Percentiles rank a stretch among this genome's conserved stretches.
These are phyloP conservation scores for Asterionellopsis glacialis DNA, from an alignment of 108 stramenopile genomes.

Conservation along the genomic window DNA sequence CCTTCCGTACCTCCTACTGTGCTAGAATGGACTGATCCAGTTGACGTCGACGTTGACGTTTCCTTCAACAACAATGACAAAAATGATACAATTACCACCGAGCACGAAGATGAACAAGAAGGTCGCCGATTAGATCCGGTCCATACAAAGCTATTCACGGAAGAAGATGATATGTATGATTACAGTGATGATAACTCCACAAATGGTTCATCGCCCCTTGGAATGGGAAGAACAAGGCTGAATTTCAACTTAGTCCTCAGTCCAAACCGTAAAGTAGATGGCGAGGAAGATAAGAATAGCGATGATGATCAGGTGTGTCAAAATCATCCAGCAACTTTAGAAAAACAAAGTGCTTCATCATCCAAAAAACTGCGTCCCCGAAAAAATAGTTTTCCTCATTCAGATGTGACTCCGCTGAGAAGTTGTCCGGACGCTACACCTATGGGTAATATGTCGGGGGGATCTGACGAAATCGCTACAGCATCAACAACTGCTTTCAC, in stretches of 20 bases:
- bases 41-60: not conserved
- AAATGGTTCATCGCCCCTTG: conserved; percentile 12
- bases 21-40: conserved; percentile 21
- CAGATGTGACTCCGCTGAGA: not conserved
- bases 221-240: conserved; percentile 48
- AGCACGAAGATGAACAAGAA: conserved; percentile 23
- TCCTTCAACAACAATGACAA: conserved; percentile 3
- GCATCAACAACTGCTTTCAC: conserved; percentile 26
- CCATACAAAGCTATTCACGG: conserved; percentile 26
- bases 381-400: conserved; percentile 9
- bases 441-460: conserved; percentile 5
- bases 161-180: conserved; percentile 29
- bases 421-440: no score
- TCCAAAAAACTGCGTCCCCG: not conserved
- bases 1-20: conserved; percentile 41
- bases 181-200: conserved; percentile 25
- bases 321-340: no score
- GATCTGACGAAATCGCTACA: conserved; percentile 16
- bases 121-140: conserved; percentile 14
- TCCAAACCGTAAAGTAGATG: conserved; percentile 10
- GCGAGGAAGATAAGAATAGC: not conserved
- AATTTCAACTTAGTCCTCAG: conserved; percentile 51
- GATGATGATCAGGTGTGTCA: no score
- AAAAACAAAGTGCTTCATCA: not conserved
- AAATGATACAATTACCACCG: conserved; percentile 2